phyloP scores from a whole-genome alignment of 257 asterid species.

The Nicotiana tomentosiformis region DNA sequence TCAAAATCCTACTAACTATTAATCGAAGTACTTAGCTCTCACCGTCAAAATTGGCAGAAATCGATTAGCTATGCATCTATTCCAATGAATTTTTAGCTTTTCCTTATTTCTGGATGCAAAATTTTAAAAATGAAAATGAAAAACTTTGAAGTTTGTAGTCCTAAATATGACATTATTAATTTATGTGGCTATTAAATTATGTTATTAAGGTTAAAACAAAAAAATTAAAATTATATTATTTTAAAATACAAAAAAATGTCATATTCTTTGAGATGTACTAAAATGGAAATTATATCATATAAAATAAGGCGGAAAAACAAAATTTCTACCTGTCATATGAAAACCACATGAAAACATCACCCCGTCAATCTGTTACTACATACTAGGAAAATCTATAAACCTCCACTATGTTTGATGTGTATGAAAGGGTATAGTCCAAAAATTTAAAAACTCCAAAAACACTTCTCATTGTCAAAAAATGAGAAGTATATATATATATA shows the following conservation, averaged over 20 bases:
- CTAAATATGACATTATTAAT: too few species aligned
- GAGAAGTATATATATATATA: not conserved
- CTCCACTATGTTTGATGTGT: not conserved
- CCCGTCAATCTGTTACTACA: not conserved
- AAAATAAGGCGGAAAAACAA: not conserved
- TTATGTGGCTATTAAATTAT: too few species aligned
- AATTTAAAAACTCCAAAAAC: not conserved
- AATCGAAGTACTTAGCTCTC: too few species aligned
- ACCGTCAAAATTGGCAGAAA: too few species aligned
- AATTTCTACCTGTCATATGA: not conserved
- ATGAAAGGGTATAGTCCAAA: not conserved
- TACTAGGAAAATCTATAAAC: not conserved
- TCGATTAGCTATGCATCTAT: too few species aligned
- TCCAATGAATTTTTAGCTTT: too few species aligned
- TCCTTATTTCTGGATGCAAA: too few species aligned
- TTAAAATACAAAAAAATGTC: too few species aligned
- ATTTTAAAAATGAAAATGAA: too few species aligned
- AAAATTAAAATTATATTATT: not conserved
- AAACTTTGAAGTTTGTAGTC: too few species aligned
- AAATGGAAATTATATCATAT: not conserved
- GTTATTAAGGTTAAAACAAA: not conserved
- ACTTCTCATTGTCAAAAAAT: not conserved
- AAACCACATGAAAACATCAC: not conserved
- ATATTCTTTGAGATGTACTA: not conserved
- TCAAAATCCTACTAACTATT: too few species aligned